Evolutionary conservation across 352 stramenopile species (phyloP).

Genomic region (Phytophthora pluvialis): DNA sequence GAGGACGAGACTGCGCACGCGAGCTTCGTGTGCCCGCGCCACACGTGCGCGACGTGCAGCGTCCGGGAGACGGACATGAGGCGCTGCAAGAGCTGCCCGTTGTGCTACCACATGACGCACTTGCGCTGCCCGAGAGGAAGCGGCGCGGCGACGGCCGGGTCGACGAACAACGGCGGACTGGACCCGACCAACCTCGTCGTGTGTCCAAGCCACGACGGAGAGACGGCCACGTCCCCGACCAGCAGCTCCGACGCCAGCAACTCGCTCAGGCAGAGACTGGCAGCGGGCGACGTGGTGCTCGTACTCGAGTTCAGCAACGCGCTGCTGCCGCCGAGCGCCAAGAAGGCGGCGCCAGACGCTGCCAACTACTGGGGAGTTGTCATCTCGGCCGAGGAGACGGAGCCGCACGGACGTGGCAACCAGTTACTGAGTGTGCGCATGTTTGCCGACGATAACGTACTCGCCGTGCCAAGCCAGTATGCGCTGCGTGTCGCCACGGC

Average conservation of each 20-base stretch:
- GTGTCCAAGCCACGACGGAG: constrained; percentile 46
- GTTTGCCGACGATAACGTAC: constrained; percentile 63
- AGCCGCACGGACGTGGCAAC: constrained; percentile 48
- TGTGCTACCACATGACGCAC: constrained; percentile 61
- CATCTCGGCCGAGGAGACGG: constrained; percentile 48
- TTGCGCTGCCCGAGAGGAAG: constrained; percentile 45
- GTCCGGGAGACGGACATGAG: constrained; percentile 56
- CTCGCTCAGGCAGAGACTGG: constrained; percentile 39
- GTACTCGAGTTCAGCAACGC: constrained; percentile 74
- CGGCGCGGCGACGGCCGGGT: neutral
- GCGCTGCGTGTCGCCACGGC: constrained; percentile 50
- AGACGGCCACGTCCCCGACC: constrained; percentile 10
- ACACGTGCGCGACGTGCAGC: constrained; percentile 60
- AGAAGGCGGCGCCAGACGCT: constrained; percentile 37
- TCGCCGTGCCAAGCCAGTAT: constrained; percentile 64
- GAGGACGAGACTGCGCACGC: constrained; percentile 18
- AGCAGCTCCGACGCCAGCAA: constrained; percentile 38
- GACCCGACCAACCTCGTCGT: constrained; percentile 50
- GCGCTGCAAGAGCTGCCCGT: constrained; percentile 56
- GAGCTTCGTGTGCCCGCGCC: constrained; percentile 62
- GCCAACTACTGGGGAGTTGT: constrained; percentile 75
- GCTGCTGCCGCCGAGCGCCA: constrained; percentile 49
- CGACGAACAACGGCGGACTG: constrained; percentile 15
- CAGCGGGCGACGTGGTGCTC: constrained; percentile 66
- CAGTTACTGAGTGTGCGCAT: constrained; percentile 63